phyloP scores from a whole-genome alignment of 345 rosid species.

The Firmiana major region DNA sequence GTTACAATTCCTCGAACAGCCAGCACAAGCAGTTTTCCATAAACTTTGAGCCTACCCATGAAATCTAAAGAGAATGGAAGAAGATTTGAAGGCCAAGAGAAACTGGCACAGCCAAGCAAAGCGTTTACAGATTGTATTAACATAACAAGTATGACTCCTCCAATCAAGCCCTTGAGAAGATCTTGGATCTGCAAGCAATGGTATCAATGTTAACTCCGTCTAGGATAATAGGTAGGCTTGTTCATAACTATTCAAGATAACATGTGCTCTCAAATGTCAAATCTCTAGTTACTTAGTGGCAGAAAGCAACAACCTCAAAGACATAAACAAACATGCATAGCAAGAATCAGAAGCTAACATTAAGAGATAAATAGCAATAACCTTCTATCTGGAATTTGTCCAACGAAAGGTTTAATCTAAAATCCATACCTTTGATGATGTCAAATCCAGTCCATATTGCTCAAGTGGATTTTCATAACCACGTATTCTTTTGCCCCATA shows the following conservation, averaged over 20 bases:
- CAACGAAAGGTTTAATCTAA: constrained; percentile 10
- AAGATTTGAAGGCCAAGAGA: constrained; percentile 58
- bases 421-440: constrained; percentile 49
- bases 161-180: constrained; percentile 53
- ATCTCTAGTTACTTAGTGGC: neutral
- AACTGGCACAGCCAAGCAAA: constrained; percentile 52
- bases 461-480: constrained; percentile 65
- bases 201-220: neutral
- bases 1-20: constrained; percentile 54
- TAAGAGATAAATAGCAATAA: neutral
- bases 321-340: neutral
- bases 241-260: neutral
- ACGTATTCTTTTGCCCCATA: constrained; percentile 87
- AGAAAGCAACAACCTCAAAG: constrained; percentile 1
- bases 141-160: constrained; percentile 59
- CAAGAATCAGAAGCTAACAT: neutral
- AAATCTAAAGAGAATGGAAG: constrained; percentile 46
- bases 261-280: neutral
- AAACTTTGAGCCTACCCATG: constrained; percentile 40
- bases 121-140: constrained; percentile 62
- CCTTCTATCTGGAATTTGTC: constrained; percentile 5
- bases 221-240: neutral
- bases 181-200: constrained; percentile 52
- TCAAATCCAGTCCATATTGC: constrained; percentile 79
- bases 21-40: constrained; percentile 39